Evolutionary conservation across 2,329 filamentous ascomycete genomes (phyloP), one percentile per base, ranked within the genome.

Genomic region (Neofusicoccum sp.): DNA sequence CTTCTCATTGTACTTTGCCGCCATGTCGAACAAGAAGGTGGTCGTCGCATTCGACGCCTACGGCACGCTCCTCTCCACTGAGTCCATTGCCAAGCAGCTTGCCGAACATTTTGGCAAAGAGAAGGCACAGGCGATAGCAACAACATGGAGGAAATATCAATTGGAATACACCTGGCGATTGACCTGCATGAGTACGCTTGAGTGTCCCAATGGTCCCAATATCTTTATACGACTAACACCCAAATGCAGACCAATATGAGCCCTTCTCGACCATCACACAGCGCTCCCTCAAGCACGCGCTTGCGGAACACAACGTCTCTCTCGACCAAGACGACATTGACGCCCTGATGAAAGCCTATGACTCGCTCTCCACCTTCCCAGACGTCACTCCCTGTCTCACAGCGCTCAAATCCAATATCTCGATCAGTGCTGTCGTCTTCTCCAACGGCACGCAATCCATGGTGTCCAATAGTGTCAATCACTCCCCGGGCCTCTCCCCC

Each of bases 111-210:
- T 86, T 66, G 86, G 83, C 6, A 71, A 82, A 31, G 83, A 85
- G 4, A 81, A 82, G 65, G 85, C 86, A 2, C 73, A 78, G 26
- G 72, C 73, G 0, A 79, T 91, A 33, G 84, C 88, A 4, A 71
- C 80, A 14, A 73, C 84, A 68, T 91, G 89, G 84, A 79, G 89
- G 60, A 81, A 82, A 31, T 88, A 88, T 68, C 89, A 92, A 72
- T 78, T 92, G 7, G 89, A 91, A 73, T 93, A 91, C 67, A 90
- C 89, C 40, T 92, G 87, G 87, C 79, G 89, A 56, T 75, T 88
- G 65, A 91, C 87, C 68, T 87, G 85, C 78, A 92, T 92, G 89
- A 82, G 89, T 89, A 76, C 63, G 77, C 73, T 6, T 5, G 30
- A 49, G 3, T 20, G 7, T 16, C 44, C 20, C 36, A 7, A n/a